Base-by-base conservation (phyloP, 257 asterid species). In the Fraxinus quadrangulata region DNA sequence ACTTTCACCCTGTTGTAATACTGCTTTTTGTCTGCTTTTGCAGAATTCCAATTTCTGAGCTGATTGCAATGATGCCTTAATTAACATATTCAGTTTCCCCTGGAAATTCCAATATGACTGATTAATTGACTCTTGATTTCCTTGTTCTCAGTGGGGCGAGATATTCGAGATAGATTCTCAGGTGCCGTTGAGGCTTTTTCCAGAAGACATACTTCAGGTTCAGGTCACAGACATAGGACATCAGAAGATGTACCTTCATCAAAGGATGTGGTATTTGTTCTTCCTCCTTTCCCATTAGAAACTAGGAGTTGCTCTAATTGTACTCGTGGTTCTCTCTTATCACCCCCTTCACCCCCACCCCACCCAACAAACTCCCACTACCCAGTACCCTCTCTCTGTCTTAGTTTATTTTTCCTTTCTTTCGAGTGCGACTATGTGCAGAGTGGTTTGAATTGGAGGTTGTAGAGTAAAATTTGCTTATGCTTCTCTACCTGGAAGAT, bases 171-270 rank as follows among this genome's bases (percentile, higher is more conserved):
- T 54, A 85, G 75, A 82, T 81, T 86, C 83, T 80, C 92, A 30
- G 92, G 90, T 24, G 90, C 92, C 0, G 86, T 86, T 49, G 92
- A 88, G 71, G 89, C 89, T 72, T 83, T 88, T 67, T 84, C 92
- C 21, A 81, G 92, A 78, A 86, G 84, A 80, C 80, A 86, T 75
- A 75, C 81, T 61, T 83, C 87, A 36, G 72, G 77, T 71, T 56
- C 78, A 67, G 85, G 85, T 70, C 84, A 87, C 31, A 85, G 89
- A 39, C 84, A 85, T 81, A 83, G 87, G 80, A 78, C 87, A 37
- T 67, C 74, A 79, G 90, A 84, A 78, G 87, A 84, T 69, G 77
- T 83, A 56, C 66, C 66, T 77, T 75, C 87, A 70, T 79, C 92
- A 67, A 86, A 84, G 74, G 89, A 88, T 59, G 80, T 84, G 89